These are phyloP conservation scores for Globisporangium paroecandrum DNA, from an alignment of 352 stramenopile genomes.

Conservation along the genomic window DNA sequence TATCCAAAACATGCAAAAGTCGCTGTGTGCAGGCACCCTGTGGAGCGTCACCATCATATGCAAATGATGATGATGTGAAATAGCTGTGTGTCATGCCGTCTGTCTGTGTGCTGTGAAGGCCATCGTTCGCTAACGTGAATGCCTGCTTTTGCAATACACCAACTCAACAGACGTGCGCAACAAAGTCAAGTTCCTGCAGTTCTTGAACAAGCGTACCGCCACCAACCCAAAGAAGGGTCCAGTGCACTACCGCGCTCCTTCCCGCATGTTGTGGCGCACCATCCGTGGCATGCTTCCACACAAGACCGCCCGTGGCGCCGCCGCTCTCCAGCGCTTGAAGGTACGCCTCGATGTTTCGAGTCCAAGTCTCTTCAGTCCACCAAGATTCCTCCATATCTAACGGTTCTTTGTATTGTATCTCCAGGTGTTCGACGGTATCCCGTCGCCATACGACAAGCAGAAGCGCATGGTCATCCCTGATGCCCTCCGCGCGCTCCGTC, in stretches of 20 bases:
- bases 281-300: constrained; percentile 99
- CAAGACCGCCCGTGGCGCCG: constrained; percentile 96
- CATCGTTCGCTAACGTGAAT: constrained; percentile 5
- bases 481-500: constrained; percentile 91
- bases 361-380: not conserved
- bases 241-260: constrained; percentile 97
- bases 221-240: constrained; percentile 97
- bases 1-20: constrained; percentile 88
- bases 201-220: constrained; percentile 98
- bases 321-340: constrained; percentile 94
- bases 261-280: constrained; percentile 90
- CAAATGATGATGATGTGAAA: constrained; percentile 20
- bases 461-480: constrained; percentile 98
- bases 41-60: constrained; percentile 15
- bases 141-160: constrained; percentile 26
- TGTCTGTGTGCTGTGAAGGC: constrained; percentile 14
- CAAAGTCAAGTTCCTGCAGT: constrained; percentile 98
- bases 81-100: constrained; percentile 79
- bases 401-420: not conserved
- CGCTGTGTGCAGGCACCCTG: constrained; percentile 87
- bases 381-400: not conserved
- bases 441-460: constrained; percentile 98
- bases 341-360: constrained; percentile 29
- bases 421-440: constrained; percentile 98
- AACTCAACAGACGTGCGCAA: constrained; percentile 89